phyloP scores from a whole-genome alignment of 2,329 filamentous ascomycete species.

The Hymenoscyphus fructigenus region DNA sequence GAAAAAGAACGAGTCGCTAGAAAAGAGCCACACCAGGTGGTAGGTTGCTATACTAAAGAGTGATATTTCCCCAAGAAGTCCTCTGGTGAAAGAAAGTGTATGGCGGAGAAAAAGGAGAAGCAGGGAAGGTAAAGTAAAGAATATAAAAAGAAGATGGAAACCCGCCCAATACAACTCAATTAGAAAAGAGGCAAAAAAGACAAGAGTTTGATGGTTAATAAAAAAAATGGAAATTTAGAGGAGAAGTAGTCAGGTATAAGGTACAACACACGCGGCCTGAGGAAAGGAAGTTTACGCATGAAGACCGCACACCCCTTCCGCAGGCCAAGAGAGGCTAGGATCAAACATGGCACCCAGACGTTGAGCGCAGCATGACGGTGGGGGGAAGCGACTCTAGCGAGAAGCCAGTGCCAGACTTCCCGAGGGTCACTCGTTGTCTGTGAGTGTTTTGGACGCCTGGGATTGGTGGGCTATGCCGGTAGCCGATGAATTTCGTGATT shows the following conservation, averaged over 20 bases:
- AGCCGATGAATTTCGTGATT: background rate
- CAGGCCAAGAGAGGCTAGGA: constrained; percentile 20
- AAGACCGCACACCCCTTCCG: constrained; percentile 27
- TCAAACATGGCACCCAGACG: constrained; percentile 34
- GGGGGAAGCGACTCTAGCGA: constrained; percentile 26
- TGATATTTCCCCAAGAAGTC: constrained; percentile 13
- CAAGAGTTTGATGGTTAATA: constrained; percentile 24
- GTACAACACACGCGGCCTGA: constrained; percentile 29
- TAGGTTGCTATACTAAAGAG: constrained; percentile 23
- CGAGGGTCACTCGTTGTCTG: constrained; percentile 9
- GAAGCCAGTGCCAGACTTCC: constrained; percentile 18
- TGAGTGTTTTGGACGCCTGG: constrained; percentile 22
- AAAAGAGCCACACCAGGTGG: constrained; percentile 37
- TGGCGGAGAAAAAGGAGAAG: constrained; percentile 12
- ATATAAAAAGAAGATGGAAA: constrained; percentile 24
- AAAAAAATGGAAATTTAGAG: constrained; percentile 18
- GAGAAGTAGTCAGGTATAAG: constrained; percentile 11
- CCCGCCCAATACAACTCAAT: constrained; percentile 26
- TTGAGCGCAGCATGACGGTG: constrained; percentile 31
- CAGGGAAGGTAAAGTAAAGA: constrained; percentile 12
- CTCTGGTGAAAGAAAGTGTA: constrained; percentile 20
- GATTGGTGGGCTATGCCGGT: constrained; percentile 13
- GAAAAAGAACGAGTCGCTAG: constrained; percentile 11
- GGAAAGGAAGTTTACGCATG: constrained; percentile 26
- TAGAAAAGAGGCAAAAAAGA: constrained; percentile 17